Evolutionary conservation across 1,284 basidiomycete genomes (phyloP).

Genomic region (Rhodotorula mucilaginosa): DNA sequence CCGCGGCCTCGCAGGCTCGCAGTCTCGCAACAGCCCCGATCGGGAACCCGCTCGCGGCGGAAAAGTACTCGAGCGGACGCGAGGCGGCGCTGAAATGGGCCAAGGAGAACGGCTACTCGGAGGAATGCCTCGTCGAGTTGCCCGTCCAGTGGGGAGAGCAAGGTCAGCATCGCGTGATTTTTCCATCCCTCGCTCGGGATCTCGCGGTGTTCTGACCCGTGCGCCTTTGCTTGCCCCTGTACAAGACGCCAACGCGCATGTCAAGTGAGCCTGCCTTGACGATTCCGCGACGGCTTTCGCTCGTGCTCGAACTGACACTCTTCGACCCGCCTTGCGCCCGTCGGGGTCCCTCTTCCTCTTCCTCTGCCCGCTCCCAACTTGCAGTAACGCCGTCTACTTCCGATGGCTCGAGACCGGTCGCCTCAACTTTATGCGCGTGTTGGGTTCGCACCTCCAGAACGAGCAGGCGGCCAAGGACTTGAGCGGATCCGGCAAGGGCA

Average conservation of each 20-base stretch:
- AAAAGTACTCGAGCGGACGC: neutral
- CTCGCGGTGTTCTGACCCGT: neutral
- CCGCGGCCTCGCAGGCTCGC: neutral
- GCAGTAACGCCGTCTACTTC: slow-evolving; percentile 28
- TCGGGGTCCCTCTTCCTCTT: neutral
- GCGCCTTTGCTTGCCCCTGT: too few relatives aligned
- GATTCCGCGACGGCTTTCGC: neutral
- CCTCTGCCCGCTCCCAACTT: too few relatives aligned
- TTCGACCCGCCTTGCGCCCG: neutral
- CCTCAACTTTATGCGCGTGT: slow-evolving; percentile 10
- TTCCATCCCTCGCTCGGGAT: neutral
- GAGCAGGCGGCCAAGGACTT: slow-evolving; percentile 12
- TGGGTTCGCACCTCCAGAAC: neutral
- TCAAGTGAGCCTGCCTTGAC: slow-evolving; percentile 14
- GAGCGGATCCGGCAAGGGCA: slow-evolving; percentile 25
- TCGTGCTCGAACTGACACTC: too few relatives aligned
- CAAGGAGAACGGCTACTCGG: slow-evolving; percentile 1
- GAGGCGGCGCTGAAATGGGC: slow-evolving; percentile 7
- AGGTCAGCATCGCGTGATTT: neutral
- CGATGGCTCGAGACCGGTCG: slow-evolving; percentile 36
- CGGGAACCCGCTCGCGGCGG: slow-evolving; percentile 6
- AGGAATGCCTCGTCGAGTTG: slow-evolving; percentile 15
- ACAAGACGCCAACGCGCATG: slow-evolving; percentile 26
- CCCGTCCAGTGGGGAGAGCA: slow-evolving; percentile 30
- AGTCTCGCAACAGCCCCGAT: neutral